Evolutionary conservation across 345 rosid genomes (phyloP), one percentile per base, ranked within the genome.

Genomic region (Euphorbia peplus): DNA sequence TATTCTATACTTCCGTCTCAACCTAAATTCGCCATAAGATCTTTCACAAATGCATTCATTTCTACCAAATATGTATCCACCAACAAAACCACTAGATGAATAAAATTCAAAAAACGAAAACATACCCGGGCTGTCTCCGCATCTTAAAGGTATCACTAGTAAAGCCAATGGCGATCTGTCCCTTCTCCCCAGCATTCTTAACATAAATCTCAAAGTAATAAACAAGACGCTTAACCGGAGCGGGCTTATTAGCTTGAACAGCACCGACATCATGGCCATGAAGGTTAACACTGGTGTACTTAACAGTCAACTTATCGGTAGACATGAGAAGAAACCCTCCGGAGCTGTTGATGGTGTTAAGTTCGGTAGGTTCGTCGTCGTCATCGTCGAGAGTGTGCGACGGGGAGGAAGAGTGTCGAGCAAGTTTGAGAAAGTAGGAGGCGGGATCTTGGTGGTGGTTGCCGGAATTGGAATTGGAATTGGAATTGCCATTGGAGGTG

Each of bases 191-290:
- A 68, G 88, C 91, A 66, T 90, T 78, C 77, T 82, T 85, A 41
- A 91, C 92, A 61, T 74, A 82, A 75, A 95, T 89, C 96, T 95
- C 99, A 67, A 95, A 95, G 82, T 90, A 95, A 83, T 91, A 95
- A 65, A 82, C 67, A 18, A 90, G 82, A 59, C 90, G 82, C 85
- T 86, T 87, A 29, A 75, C 76, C 4, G 96, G 96, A 37, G 93
- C 98, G 32, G 96, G 93, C 73, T 66, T 83, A 78, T 91, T 83
- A 47, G 90, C 93, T 71, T 95, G 97, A 46, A 88, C 86, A 52
- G 84, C 93, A 24, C 99, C 99, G 3, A 91, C 98, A 37, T 90
- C 98, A 71, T 90, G 87, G 8, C 90, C 95, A 64, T 95, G 98
- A 37, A 78, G 88, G 56, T 76, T 64, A 70, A 77, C 82, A 63